Evolutionary conservation across 108 stramenopile species (phyloP), one percentile per base, ranked within the genome.

Genomic region (Nannochloropsis oceanica): DNA sequence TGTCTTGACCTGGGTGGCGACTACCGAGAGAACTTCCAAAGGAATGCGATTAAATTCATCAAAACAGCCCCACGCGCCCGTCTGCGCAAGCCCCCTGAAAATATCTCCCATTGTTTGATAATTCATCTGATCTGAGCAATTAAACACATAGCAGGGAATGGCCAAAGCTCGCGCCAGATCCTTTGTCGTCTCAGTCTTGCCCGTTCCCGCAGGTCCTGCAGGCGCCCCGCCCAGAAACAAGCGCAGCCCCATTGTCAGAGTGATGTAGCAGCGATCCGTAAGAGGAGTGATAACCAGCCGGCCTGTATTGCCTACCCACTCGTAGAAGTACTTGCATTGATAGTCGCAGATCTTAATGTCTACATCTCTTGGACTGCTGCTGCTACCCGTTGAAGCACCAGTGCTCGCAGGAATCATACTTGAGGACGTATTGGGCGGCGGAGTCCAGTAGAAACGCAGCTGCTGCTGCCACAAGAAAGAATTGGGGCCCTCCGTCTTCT

Each of bases 61-160:
- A 81, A 96, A 96, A 89, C 95, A 96, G 44, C 95, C 95, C 95
- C 95, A 96, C 73, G 95, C 93, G 44, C 95, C 95, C 25, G 94
- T 94, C 89, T 96, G 95, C 18, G 93, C 93, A 25, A 96, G 90
- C 24, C 95, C 95, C 27, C 95, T 90, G 93, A 96, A 96, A 82
- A 96, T 96, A 83, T 96, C 94, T 44, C 93, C 95, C 89, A 96
- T 94, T 8, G 94, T 93, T 90, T 96, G 94, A 89, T 95, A 96
- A 84, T 95, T 96, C 95, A 96, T 96, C 90, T 96, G 95, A 89
- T 96, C 94, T 18, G 94, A 94, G 90, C 95, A 95, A 86, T 95
- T 95, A 90, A 96, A 95, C 24, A 96, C 95, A 85, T 95, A 96
- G 87, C 94, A 95, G n/a, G 95, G 94, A 79, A 95, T 87, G n/a